A percentile compares a stretch with the other conserved stretches of the same genome.
These are phyloP conservation scores for Cercospora brassicicola DNA, from an alignment of 2,329 filamentous ascomycete species.

Conservation along the genomic window DNA sequence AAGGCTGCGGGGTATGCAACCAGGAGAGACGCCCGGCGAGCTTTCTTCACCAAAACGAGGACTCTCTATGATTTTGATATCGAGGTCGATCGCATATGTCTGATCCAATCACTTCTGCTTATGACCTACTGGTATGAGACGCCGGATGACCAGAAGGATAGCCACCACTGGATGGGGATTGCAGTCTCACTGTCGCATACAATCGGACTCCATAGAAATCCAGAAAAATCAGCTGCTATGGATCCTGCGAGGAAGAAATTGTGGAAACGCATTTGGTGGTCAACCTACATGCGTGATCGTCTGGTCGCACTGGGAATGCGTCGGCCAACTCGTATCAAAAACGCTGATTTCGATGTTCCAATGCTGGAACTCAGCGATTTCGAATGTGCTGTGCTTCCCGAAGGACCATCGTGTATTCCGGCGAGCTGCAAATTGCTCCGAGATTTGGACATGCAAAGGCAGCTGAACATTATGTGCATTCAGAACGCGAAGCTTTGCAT, in stretches of 20 bases:
- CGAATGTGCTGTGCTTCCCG: conserved; percentile 64
- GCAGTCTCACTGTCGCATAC: conserved; percentile 90
- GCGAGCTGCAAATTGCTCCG: conserved; percentile 69
- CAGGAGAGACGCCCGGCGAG: conserved; percentile 78
- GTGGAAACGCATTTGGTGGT: conserved; percentile 98
- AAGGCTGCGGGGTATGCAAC: conserved; percentile 73
- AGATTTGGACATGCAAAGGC: conserved; percentile 70
- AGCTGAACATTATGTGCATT: conserved; percentile 85
- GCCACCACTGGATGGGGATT: conserved; percentile 98
- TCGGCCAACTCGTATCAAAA: conserved; percentile 85
- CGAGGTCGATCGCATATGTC: conserved; percentile 81
- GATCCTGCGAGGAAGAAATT: conserved; percentile 71
- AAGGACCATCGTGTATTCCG: conserved; percentile 67
- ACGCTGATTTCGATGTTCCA: conserved; percentile 89
- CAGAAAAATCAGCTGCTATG: conserved; percentile 70
- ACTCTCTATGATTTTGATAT: conserved; percentile 94
- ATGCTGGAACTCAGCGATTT: conserved; percentile 86
- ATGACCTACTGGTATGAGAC: conserved; percentile 99
- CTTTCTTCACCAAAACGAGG: conserved; percentile 85
- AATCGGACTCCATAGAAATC: conserved; percentile 87
- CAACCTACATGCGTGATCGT: conserved; percentile 90
- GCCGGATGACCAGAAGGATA: conserved; percentile 94
- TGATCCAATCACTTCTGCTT: conserved; percentile 83
- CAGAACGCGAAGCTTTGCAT: conserved; percentile 87
- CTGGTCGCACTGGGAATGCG: conserved; percentile 92